Evolutionary conservation across 169 alveolate genomes (phyloP).

Genomic region (Plasmodium fragile): DNA sequence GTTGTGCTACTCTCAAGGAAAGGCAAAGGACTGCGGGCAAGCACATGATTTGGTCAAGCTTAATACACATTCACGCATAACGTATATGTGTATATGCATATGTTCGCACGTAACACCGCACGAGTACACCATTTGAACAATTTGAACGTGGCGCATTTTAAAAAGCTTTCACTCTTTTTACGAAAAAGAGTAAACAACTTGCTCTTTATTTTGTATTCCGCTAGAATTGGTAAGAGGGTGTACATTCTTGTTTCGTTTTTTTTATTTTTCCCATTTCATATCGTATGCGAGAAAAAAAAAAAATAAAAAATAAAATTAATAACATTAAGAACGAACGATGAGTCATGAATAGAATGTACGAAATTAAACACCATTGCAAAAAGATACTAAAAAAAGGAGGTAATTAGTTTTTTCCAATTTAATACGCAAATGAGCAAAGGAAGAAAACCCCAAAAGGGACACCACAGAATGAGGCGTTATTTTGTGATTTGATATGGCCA

Average conservation of each 20-base stretch:
- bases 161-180: neutral
- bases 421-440: neutral
- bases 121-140: neutral
- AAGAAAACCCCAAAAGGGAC: neutral
- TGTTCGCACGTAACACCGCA: neutral
- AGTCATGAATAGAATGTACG: neutral
- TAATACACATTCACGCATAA: neutral
- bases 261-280: neutral
- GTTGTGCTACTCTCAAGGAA: neutral
- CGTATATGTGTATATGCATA: constrained; percentile 3
- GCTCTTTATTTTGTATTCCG: neutral
- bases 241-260: neutral
- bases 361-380: neutral
- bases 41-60: neutral
- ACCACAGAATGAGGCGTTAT: neutral
- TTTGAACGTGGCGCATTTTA: neutral
- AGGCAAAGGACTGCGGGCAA: neutral
- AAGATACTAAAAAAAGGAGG: neutral
- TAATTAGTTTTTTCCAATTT: neutral
- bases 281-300: neutral
- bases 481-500: neutral
- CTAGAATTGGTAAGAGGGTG: neutral
- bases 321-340: neutral
- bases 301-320: neutral
- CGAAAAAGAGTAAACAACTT: neutral